Evolutionary conservation across 768 basidiomycete species (phyloP).

Genomic region (Candolleomyces eurysporus): DNA sequence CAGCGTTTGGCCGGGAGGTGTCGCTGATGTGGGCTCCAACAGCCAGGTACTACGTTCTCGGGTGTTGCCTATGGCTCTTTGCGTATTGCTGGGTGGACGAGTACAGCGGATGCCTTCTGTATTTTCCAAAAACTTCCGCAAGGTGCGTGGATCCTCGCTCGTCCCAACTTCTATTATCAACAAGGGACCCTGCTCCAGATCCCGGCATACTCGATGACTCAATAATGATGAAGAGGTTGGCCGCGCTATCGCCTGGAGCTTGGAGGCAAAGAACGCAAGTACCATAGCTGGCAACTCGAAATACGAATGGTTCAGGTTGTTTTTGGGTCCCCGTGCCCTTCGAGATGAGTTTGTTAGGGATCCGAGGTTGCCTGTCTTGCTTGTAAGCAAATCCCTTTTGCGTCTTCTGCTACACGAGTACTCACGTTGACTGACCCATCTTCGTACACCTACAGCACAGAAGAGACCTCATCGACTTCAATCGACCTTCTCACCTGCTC

Average conservation of each 20-base stretch:
- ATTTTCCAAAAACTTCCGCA: slow-evolving; percentile 80
- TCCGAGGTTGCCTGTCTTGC: slow-evolving; percentile 74
- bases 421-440: background rate
- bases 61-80: slow-evolving; percentile 88
- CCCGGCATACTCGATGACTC: slow-evolving; percentile 79
- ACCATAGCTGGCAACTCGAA: slow-evolving; percentile 62
- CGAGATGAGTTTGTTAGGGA: slow-evolving; percentile 63
- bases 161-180: background rate
- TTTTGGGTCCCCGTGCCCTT: slow-evolving; percentile 46
- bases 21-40: background rate
- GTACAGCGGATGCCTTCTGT: slow-evolving; percentile 86
- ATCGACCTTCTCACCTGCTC: slow-evolving; percentile 79
- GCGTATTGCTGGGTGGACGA: slow-evolving; percentile 71
- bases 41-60: slow-evolving; percentile 79
- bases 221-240: slow-evolving; percentile 73
- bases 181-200: slow-evolving; percentile 34
- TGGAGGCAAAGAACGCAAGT: slow-evolving; percentile 82
- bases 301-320: slow-evolving; percentile 77
- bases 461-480: slow-evolving; percentile 74
- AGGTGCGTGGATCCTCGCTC: slow-evolving; percentile 37
- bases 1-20: slow-evolving; percentile 67
- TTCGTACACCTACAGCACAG: slow-evolving; percentile 47
- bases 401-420: background rate
- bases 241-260: slow-evolving; percentile 77
- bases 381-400: slow-evolving; percentile 44